Conservation (phyloP, 2,329 filamentous ascomycete genomes). For the Lasiodiplodia hormozganensis region DNA sequence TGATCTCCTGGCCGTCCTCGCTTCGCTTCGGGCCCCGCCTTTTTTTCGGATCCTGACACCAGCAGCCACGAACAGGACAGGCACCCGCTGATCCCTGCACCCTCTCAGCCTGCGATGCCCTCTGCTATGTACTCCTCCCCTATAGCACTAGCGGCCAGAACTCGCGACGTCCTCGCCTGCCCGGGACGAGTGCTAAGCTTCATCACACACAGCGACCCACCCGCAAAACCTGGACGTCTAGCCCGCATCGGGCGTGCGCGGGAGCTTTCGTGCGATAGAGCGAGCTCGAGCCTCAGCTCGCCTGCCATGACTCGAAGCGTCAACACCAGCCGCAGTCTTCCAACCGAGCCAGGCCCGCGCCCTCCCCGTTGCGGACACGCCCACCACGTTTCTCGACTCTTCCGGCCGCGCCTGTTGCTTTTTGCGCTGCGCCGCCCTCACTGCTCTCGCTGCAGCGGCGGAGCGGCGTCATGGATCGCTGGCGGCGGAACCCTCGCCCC, state of each 20-base stretch:
- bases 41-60: constrained; percentile 26
- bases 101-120: too few relatives aligned
- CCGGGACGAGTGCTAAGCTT: constrained; percentile 13
- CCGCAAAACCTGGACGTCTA: background rate
- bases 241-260: constrained; percentile 5
- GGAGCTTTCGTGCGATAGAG: constrained; percentile 11
- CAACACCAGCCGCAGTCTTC: constrained; percentile 19
- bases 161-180: background rate
- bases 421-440: background rate
- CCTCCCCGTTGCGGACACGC: constrained; percentile 5
- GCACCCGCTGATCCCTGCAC: constrained; percentile 9
- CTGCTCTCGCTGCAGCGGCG: background rate
- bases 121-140: background rate
- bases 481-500: background rate
- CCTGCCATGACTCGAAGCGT: constrained; percentile 22
- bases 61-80: constrained; percentile 4
- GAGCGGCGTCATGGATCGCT: constrained; percentile 11
- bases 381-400: constrained; percentile 9
- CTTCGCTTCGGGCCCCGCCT: constrained; percentile 24
- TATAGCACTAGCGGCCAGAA: background rate
- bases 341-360: constrained; percentile 25
- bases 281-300: constrained; percentile 5
- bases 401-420: background rate
- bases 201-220: background rate
- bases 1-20: constrained; percentile 22